Evolutionary conservation across 139 green algal genomes (phyloP), one percentile per base, ranked within the genome.

Genomic region (Tetradesmus lagerheimii): DNA sequence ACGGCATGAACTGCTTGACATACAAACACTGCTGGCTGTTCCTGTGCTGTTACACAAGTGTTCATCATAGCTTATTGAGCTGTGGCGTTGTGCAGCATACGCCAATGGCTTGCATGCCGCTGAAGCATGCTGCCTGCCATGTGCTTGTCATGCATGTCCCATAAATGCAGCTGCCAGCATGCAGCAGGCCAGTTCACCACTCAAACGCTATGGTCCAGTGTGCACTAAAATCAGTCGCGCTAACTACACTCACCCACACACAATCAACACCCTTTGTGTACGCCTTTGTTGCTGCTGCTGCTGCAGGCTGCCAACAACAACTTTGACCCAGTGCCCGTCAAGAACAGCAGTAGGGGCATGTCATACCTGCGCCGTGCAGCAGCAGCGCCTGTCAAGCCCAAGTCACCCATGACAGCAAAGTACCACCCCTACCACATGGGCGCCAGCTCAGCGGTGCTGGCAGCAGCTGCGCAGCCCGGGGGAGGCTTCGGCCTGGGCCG

Each of bases 391-490:
- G 67, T 31, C 27, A 64, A 66, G n/a, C 79, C 41, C 41, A 85
- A 84, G n/a, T 45, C 78, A 14, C 53, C 53, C 53, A 66, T 66
- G 53, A 66, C 78, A 37, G 39, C 78, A 4, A 35, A 39, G 35
- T 85, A 62, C 79, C 50, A 50, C 79, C 79, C 79, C 31, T 85
- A 85, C 18, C 79, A 85, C 79, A 31, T 85, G 41, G 41, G 57
- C 25, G 11, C 79, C 35, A 38, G 79, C 79, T 66, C 41, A 67
- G 57, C 57, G 11, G 57, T 71, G 57, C 57, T 71, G 23, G 39
- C 80, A 67, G 80, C 80, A 85, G 80, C 80, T 29, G 81, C 41
- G 4, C 79, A 85, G 79, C 41, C 41, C 25, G 41, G 57, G 8
- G 57, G 57, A 20, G 57, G 4, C 77, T 34, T 83, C 18, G 41